Conservation (phyloP, 1,284 basidiomycete species). For the Ceratobasidium sp. region DNA sequence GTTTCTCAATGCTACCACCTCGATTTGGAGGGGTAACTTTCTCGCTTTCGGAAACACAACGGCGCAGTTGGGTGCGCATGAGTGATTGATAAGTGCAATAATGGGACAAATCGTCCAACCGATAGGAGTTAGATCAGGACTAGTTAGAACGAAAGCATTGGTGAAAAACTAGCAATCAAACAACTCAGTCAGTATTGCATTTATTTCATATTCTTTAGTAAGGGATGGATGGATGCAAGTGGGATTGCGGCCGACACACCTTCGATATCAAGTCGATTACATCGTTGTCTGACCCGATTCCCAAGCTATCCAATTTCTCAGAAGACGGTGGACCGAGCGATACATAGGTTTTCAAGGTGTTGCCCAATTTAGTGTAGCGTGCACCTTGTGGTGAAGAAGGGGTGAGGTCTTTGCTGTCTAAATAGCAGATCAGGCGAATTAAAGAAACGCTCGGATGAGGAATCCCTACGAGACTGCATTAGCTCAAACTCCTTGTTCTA, state of each 20-base stretch:
- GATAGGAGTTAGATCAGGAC: conserved; percentile 77
- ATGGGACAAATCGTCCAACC: conserved; percentile 83
- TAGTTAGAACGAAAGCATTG: conserved; percentile 88
- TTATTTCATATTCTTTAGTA: background rate
- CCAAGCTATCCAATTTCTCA: conserved; percentile 66
- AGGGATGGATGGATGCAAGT: background rate
- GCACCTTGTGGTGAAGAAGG: conserved; percentile 60
- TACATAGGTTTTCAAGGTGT: conserved; percentile 63
- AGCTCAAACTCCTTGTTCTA: conserved; percentile 72
- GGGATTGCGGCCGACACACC: conserved; percentile 55
- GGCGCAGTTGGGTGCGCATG: conserved; percentile 89
- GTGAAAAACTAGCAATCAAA: conserved; percentile 72
- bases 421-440: background rate
- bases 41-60: conserved; percentile 80
- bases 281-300: conserved; percentile 65
- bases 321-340: conserved; percentile 68
- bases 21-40: conserved; percentile 61
- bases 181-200: too few species aligned
- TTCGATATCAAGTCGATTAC: conserved; percentile 75
- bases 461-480: conserved; percentile 78
- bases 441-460: background rate
- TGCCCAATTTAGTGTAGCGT: conserved; percentile 71
- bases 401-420: conserved; percentile 64
- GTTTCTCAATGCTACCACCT: conserved; percentile 73
- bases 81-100: conserved; percentile 88